These are phyloP conservation scores for Phalaenopsis hybrid DNA, from an alignment of 116 monocot genomes.

Conservation along the genomic window DNA sequence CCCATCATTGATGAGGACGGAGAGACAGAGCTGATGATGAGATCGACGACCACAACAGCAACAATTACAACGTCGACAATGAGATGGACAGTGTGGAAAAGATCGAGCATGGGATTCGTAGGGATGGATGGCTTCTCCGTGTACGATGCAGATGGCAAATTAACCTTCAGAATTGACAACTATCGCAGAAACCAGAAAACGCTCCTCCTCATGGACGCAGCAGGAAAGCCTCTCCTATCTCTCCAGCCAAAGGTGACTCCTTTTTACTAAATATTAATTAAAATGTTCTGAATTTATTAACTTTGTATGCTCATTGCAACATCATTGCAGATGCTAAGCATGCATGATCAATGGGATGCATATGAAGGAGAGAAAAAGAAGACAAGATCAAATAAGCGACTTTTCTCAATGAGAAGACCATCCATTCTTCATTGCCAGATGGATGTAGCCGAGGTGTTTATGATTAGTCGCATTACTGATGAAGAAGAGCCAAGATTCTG, in stretches of 20 bases:
- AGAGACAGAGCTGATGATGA: too few species aligned
- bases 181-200: conserved; percentile 62
- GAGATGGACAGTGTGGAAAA: conserved; percentile 85
- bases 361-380: neutral
- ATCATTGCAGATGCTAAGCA: neutral
- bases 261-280: too few species aligned
- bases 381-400: neutral
- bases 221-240: conserved; percentile 40
- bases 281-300: too few species aligned
- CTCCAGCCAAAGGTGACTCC: conserved; percentile 29
- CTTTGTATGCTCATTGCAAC: too few species aligned
- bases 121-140: conserved; percentile 83
- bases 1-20: too few species aligned
- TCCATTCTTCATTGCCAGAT: neutral
- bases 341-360: neutral
- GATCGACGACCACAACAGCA: neutral
- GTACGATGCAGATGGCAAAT: conserved; percentile 46
- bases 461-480: neutral
- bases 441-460: neutral
- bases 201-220: conserved; percentile 68
- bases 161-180: conserved; percentile 84
- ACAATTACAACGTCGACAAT: conserved; percentile 1
- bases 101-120: conserved; percentile 81
- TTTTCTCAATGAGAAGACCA: neutral
- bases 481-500: neutral